Conservation (phyloP, 2,329 filamentous ascomycete species). For the Cladophialophora chaetospira region DNA sequence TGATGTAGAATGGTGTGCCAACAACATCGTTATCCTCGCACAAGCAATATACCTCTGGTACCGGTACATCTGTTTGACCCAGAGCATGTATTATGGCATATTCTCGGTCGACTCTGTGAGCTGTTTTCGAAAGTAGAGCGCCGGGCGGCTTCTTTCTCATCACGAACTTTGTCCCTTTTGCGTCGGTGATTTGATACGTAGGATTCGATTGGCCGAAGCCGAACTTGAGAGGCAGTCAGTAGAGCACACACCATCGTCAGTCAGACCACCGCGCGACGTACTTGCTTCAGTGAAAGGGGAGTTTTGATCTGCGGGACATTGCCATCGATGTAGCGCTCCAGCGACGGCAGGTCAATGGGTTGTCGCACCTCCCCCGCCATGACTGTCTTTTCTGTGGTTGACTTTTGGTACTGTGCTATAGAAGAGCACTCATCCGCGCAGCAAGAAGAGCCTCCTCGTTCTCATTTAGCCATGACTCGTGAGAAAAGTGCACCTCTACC, state of each 20-base stretch:
- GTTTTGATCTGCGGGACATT: constrained; percentile 82
- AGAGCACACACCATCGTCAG: neutral
- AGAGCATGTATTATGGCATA: constrained; percentile 87
- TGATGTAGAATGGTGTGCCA: constrained; percentile 94
- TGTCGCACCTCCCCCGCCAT: constrained; percentile 89
- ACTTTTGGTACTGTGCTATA: too few species aligned
- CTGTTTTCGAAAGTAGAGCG: constrained; percentile 85
- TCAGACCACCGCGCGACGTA: constrained; percentile 41
- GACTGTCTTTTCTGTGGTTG: neutral
- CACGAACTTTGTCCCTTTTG: constrained; percentile 72
- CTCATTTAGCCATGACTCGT: neutral
- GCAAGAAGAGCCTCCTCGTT: too few species aligned
- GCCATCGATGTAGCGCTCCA: constrained; percentile 75
- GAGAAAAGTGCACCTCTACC: neutral
- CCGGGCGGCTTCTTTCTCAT: constrained; percentile 98
- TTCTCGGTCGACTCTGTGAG: constrained; percentile 95
- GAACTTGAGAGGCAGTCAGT: constrained; percentile 66
- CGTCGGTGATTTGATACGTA: constrained; percentile 84
- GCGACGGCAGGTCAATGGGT: constrained; percentile 77
- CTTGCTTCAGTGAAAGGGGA: constrained; percentile 88
- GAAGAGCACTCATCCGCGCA: too few species aligned
- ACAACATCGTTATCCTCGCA: constrained; percentile 80
- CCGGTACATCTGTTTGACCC: constrained; percentile 75
- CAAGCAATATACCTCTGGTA: constrained; percentile 78
- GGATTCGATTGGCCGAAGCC: constrained; percentile 97